phyloP scores from a whole-genome alignment of 768 basidiomycete species.

The Lepiota venenata region DNA sequence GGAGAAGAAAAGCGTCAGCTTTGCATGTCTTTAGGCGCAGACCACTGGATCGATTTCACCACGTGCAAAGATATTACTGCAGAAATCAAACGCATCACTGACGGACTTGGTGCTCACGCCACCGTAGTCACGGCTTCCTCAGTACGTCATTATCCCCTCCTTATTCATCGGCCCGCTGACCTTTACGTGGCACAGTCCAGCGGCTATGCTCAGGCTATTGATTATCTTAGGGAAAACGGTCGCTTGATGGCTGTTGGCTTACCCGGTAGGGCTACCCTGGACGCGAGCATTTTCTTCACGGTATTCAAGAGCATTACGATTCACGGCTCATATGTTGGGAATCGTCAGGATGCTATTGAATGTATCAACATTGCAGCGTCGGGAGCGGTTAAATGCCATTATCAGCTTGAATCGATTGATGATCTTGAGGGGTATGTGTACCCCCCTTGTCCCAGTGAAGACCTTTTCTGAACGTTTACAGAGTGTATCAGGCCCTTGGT shows the following conservation, averaged over 20 bases:
- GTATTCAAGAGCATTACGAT: conserved; percentile 63
- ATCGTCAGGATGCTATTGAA: conserved; percentile 82
- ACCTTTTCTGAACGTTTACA: conserved; percentile 13
- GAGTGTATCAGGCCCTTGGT: conserved; percentile 38
- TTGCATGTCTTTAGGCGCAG: conserved; percentile 60
- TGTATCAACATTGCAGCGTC: conserved; percentile 72
- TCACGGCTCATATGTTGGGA: conserved; percentile 55
- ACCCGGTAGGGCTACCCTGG: conserved; percentile 57
- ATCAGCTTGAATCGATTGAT: conserved; percentile 38
- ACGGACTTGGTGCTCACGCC: conserved; percentile 71
- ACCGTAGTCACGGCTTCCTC: conserved; percentile 59
- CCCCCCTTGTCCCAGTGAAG: conserved; percentile 2
- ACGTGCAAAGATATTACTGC: conserved; percentile 60
- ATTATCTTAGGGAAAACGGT: conserved; percentile 73
- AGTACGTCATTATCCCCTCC: conserved; percentile 20
- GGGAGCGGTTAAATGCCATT: conserved; percentile 67
- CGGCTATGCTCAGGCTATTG: conserved; percentile 54
- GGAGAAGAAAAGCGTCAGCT: conserved; percentile 71
- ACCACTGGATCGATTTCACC: conserved; percentile 78
- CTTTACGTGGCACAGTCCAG: conserved; percentile 22
- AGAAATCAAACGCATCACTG: conserved; percentile 60
- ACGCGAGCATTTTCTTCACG: conserved; percentile 68
- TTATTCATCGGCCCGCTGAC: neutral
- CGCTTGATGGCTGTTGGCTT: conserved; percentile 79
- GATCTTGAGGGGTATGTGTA: conserved; percentile 48